phyloP scores from a whole-genome alignment of 2,329 filamentous ascomycete species.

The Paecilomyces fulvus region DNA sequence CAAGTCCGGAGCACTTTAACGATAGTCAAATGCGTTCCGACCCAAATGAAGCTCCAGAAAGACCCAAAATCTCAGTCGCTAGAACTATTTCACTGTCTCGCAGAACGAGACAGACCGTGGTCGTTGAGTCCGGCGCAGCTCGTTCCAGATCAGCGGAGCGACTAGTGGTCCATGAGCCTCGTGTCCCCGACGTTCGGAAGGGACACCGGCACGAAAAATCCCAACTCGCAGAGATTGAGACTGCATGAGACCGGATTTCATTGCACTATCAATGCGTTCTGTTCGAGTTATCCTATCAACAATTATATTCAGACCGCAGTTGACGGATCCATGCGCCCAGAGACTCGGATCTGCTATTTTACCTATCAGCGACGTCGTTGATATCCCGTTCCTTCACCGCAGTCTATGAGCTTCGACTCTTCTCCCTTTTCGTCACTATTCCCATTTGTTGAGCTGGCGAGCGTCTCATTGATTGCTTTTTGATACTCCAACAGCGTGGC shows the following conservation, averaged over 20 bases:
- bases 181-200: slow-evolving; percentile 19
- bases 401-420: not conserved
- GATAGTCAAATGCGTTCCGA: not conserved
- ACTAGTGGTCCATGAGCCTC: slow-evolving; percentile 17
- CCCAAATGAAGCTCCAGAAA: not conserved
- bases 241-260: slow-evolving; percentile 6
- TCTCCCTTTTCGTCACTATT: not conserved
- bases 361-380: no score
- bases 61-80: slow-evolving; percentile 30
- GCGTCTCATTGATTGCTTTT: not conserved
- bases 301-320: no score
- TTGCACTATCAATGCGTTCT: not conserved
- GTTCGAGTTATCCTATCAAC: not conserved
- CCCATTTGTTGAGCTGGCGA: not conserved
- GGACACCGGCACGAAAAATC: slow-evolving; percentile 24
- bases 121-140: slow-evolving; percentile 18
- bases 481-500: not conserved
- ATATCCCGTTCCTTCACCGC: no score
- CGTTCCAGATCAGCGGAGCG: slow-evolving; percentile 20
- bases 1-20: not conserved
- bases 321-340: no score
- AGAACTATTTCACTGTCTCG: slow-evolving; percentile 30
- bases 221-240: slow-evolving; percentile 25
- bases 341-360: no score
- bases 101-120: slow-evolving; percentile 27